These are phyloP conservation scores for Pyrenochaeta sp. DNA, from an alignment of 2,329 filamentous ascomycete genomes.

Conservation along the genomic window DNA sequence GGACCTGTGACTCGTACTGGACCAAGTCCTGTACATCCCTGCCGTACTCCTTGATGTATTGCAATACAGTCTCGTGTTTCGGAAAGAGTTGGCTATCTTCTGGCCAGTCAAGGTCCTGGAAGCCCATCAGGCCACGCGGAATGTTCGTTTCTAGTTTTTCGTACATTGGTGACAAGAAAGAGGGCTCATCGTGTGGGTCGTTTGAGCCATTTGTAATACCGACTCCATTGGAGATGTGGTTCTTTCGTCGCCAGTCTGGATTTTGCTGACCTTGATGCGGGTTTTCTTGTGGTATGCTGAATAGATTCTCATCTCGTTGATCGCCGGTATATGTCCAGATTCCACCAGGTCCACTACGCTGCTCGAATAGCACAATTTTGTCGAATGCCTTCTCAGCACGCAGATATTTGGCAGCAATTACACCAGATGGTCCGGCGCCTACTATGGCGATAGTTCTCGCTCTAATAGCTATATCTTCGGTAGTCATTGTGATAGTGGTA, in stretches of 20 bases:
- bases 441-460: conserved; percentile 76
- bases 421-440: conserved; percentile 81
- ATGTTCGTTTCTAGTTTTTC: conserved; percentile 87
- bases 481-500: conserved; percentile 6
- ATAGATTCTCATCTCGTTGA: conserved; percentile 56
- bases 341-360: conserved; percentile 78
- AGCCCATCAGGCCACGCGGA: conserved; percentile 81
- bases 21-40: conserved; percentile 73
- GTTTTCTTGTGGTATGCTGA: conserved; percentile 68
- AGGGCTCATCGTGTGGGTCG: conserved; percentile 51
- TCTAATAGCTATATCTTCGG: conserved; percentile 30
- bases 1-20: conserved; percentile 74
- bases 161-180: conserved; percentile 87
- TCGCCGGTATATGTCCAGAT: conserved; percentile 81
- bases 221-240: no score
- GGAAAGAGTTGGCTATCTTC: conserved; percentile 76
- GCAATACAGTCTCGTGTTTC: conserved; percentile 71
- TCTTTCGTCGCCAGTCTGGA: not conserved
- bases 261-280: not conserved
- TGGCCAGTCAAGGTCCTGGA: conserved; percentile 74
- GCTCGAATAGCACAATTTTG: conserved; percentile 81
- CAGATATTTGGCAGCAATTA: conserved; percentile 81
- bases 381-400: conserved; percentile 74
- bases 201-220: not conserved
- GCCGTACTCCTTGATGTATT: conserved; percentile 78